Evolutionary conservation across 371 early-diverging fungal genomes (phyloP), one percentile per base, ranked within the genome.

Genomic region (Basidiobolus heterosporus): DNA sequence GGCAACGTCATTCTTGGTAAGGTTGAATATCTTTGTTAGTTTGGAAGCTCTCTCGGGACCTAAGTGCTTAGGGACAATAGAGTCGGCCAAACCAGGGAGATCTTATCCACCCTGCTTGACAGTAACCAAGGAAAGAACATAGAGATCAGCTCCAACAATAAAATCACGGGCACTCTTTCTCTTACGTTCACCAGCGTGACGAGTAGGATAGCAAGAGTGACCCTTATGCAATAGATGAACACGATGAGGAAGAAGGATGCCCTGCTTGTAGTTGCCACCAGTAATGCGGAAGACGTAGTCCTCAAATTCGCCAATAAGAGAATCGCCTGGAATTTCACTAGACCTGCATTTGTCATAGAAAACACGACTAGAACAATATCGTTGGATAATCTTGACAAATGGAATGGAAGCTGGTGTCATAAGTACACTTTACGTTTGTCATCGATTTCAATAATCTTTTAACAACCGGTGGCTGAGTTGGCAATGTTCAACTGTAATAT

Each of bases 221-320:
- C 98, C 98, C 75, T 92, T 84, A 58, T 80, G 78, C 57, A 85
- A 70, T 57, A 96, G 85, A 56, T 91, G 83, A 55, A 93, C 89
- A 85, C 99, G 91, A 67, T 83, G 75, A 49, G 80, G 79, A 51
- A 84, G 73, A 54, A 92, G 78, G 51, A 98, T 86, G 78, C 93
- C 94, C 74, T 91, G 97, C 78, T 92, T 93, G 80, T 99, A 98
- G 79, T 95, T 91, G 61, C 99, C 99, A 62, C 99, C 99, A 53
- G 91, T 86, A 63, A 99, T 91, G 65, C 91, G 86, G 79, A 99
- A 86, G 60, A 95, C 82, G 75, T 90, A 95, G 54, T 98, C 98
- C 77, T 88, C 89, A 86, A 91, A 98, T 74, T 99, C 98, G 58
- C 90, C 91, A 59, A 93, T 91, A 60, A 99, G 77, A 41, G 88